Conservation (phyloP, 108 stramenopile genomes). For the Skeletonema grethae region DNA sequence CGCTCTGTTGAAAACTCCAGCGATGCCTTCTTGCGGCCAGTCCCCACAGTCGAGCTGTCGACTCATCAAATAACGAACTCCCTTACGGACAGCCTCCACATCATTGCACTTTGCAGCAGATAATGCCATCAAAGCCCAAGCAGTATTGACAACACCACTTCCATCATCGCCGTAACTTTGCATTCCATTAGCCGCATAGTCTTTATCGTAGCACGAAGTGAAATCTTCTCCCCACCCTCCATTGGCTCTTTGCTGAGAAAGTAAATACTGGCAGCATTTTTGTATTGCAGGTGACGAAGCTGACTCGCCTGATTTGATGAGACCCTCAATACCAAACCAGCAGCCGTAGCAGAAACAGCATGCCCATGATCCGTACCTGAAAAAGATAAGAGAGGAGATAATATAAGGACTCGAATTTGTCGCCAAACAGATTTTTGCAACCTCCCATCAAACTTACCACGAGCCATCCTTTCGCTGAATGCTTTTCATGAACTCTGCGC, state of each 20-base stretch:
- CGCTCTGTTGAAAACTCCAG: constrained; percentile 98
- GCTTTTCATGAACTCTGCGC: constrained; percentile 88
- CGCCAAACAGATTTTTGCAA: not conserved
- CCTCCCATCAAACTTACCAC: constrained; percentile 62
- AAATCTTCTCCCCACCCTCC: constrained; percentile 99
- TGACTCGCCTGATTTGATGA: constrained; percentile 82
- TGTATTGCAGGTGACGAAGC: constrained; percentile 55
- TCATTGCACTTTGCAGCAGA: constrained; percentile 82
- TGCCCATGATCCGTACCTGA: constrained; percentile 92
- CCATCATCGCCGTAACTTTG: constrained; percentile 88
- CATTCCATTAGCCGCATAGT: constrained; percentile 88
- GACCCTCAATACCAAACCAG: constrained; percentile 97
- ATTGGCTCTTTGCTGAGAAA: constrained; percentile 84
- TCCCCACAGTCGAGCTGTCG: constrained; percentile 94
- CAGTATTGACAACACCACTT: constrained; percentile 96
- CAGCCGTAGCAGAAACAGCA: constrained; percentile 95
- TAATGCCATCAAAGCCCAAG: constrained; percentile 95
- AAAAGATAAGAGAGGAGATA: not conserved
- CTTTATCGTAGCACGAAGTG: constrained; percentile 96
- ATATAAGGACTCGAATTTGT: too few species aligned
- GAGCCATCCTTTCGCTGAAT: constrained; percentile 95
- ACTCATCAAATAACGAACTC: constrained; percentile 80
- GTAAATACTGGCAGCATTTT: constrained; percentile 68
- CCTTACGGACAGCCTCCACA: constrained; percentile 75
- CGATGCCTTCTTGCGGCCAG: constrained; percentile 99